phyloP scores from a whole-genome alignment of 208 protist species.

The Herpetomonas tarakana region DNA sequence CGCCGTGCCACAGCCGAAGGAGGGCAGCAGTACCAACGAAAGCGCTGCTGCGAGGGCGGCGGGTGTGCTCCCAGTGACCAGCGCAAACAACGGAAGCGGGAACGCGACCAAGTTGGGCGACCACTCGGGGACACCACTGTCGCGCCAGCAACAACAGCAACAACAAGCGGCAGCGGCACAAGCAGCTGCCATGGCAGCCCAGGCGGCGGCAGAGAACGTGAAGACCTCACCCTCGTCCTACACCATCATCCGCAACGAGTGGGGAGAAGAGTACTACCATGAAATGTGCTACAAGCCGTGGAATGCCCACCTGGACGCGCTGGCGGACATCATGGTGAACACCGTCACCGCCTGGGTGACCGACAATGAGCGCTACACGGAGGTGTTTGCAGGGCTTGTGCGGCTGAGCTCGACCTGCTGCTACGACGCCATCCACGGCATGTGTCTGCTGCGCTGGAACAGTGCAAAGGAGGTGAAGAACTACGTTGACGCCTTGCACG shows the following conservation, averaged over 20 bases:
- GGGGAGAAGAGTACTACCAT: slow-evolving; percentile 44
- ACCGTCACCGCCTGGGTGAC: slow-evolving; percentile 37
- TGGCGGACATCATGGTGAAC: slow-evolving; percentile 26
- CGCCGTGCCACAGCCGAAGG: too few species aligned
- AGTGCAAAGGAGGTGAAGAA: slow-evolving; percentile 32
- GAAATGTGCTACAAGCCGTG: slow-evolving; percentile 39
- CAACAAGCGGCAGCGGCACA: slow-evolving; percentile 3
- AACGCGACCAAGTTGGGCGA: too few species aligned
- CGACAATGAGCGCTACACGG: slow-evolving; percentile 22
- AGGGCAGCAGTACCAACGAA: not conserved
- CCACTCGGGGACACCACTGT: not conserved
- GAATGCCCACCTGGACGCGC: slow-evolving; percentile 29
- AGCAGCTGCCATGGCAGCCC: not conserved
- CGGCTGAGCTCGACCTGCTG: slow-evolving; percentile 33
- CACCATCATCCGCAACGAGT: slow-evolving; percentile 33
- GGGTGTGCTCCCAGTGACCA: not conserved
- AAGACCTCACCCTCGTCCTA: slow-evolving; percentile 20
- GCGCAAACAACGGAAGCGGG: not conserved
- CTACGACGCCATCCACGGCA: slow-evolving; percentile 32
- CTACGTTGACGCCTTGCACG: slow-evolving; percentile 38
- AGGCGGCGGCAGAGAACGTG: not conserved
- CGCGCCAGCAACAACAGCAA: not conserved
- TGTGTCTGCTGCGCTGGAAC: slow-evolving; percentile 44
- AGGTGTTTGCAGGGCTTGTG: slow-evolving; percentile 18
- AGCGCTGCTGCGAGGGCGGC: too few species aligned